Evolutionary conservation across 108 stramenopile genomes (phyloP).

Genomic region (Cyclostephanos invisitatus): DNA sequence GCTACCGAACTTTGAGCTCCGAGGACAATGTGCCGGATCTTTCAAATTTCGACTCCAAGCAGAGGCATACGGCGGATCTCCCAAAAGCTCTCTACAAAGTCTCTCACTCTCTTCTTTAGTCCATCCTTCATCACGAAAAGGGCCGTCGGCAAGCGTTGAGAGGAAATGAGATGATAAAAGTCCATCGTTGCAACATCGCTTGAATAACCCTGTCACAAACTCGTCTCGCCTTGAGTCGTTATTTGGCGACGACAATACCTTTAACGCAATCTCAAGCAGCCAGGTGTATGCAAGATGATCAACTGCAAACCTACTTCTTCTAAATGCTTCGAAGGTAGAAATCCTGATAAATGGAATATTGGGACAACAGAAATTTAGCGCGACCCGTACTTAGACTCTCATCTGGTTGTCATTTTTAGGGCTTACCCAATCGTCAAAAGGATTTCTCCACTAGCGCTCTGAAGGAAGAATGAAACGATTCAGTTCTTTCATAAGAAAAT

Average conservation of each 20-base stretch:
- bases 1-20: neutral
- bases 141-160: slow-evolving; percentile 43
- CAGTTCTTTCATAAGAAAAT: neutral
- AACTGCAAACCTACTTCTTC: slow-evolving; percentile 53
- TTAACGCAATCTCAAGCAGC: slow-evolving; percentile 58
- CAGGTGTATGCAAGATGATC: slow-evolving; percentile 55
- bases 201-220: slow-evolving; percentile 46
- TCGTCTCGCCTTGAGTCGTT: slow-evolving; percentile 28
- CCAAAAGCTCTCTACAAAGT: slow-evolving; percentile 38
- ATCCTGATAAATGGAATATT: neutral
- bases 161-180: slow-evolving; percentile 40
- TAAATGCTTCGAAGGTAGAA: slow-evolving; percentile 27
- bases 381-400: neutral
- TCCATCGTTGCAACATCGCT: slow-evolving; percentile 71
- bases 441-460: slow-evolving; percentile 32
- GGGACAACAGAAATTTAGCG: slow-evolving; percentile 7
- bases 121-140: slow-evolving; percentile 51
- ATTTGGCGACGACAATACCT: slow-evolving; percentile 45
- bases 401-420: neutral
- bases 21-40: slow-evolving; percentile 1
- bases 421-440: slow-evolving; percentile 36
- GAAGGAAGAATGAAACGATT: neutral
- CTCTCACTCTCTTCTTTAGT: slow-evolving; percentile 49
- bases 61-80: slow-evolving; percentile 53
- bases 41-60: slow-evolving; percentile 66